Evolutionary conservation across 192 early-diverging fungal species (phyloP), one percentile per base, ranked within the genome.

Genomic region (Ambispora gerdemannii): DNA sequence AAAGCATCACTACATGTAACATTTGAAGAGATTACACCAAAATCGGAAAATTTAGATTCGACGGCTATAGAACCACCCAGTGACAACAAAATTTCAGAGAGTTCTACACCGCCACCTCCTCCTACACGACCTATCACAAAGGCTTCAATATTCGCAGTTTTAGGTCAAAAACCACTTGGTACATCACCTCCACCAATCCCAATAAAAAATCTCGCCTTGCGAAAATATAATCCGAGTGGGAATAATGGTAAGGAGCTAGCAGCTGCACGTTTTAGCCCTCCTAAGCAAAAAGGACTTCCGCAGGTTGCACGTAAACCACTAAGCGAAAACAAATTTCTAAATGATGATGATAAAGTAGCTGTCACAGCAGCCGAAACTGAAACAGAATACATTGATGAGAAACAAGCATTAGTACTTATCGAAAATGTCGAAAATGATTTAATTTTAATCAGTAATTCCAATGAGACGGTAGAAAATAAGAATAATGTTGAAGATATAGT

Each of bases 271-370:
- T 32, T 19, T 19, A 38, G 25, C 10, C n/a, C 33, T 34, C 61
- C 61, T 34, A 65, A 65, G 7, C 63, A 65, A 50, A 50, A 47
- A 28, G 63, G 24, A 43, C 50, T 65, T 50, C n/a, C n/a, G n/a
- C 35, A 65, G 24, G 63, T 65, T 13, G 4, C 38, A 65, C 63
- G 63, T n/a, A 60, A 60, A 15, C 22, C 15, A 8, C 11, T 56
- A n/a, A 56, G 20, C 20, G 53, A 56, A 7, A 56, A 56, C 27
- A 56, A 56, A 20, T 56, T 56, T 27, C 38, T 43, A 10, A 15
- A 43, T 43, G 38, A 43, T 43, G 38, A 6, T 43, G 38, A 43
- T 43, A 43, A 43, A 43, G 6, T 43, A 10, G 15, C 6, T 43
- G 15, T 43, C 15, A 15, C 15, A 10, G 38, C 38, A 15, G 38